Percentiles rank a stretch among this genome's conserved stretches.
phyloP scores from a whole-genome alignment of 2,329 filamentous ascomycete genomes.

The Coniochaeta sp. region DNA sequence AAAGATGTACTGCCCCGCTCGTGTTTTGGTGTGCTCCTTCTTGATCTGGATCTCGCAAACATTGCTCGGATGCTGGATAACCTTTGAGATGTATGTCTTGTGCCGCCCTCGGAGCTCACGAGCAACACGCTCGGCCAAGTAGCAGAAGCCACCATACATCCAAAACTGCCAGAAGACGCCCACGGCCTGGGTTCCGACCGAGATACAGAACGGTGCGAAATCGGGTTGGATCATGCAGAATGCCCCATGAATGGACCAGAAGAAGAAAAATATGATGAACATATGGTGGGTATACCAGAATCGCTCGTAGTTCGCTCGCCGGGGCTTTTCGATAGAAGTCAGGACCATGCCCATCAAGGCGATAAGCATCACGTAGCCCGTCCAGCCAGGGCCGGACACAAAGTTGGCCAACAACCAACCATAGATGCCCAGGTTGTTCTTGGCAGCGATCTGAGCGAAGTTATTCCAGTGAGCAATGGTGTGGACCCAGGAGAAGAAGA shows the following conservation, averaged over 20 bases:
- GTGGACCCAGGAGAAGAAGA: slow-evolving; percentile 83
- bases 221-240: slow-evolving; percentile 90
- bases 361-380: slow-evolving; percentile 76
- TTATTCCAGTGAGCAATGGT: slow-evolving; percentile 85
- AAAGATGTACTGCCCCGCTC: slow-evolving; percentile 82
- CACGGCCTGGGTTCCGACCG: slow-evolving; percentile 54
- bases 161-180: slow-evolving; percentile 88
- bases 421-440: slow-evolving; percentile 69
- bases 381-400: slow-evolving; percentile 74
- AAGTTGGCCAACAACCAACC: slow-evolving; percentile 74
- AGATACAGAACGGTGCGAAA: slow-evolving; percentile 68
- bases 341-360: slow-evolving; percentile 70
- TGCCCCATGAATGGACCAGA: slow-evolving; percentile 83
- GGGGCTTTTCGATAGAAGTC: slow-evolving; percentile 70
- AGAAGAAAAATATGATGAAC: slow-evolving; percentile 81
- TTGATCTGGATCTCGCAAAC: slow-evolving; percentile 90
- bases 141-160: slow-evolving; percentile 74
- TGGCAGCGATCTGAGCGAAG: slow-evolving; percentile 66
- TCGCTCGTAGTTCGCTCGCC: slow-evolving; percentile 76
- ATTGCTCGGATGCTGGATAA: slow-evolving; percentile 82
- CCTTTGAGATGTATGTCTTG: slow-evolving; percentile 82
- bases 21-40: slow-evolving; percentile 77
- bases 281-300: slow-evolving; percentile 91
- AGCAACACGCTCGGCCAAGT: slow-evolving; percentile 70
- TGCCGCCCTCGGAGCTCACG: slow-evolving; percentile 73